Evolutionary conservation across 257 asterid species (phyloP).

Genomic region (Fraxinus anomala): DNA sequence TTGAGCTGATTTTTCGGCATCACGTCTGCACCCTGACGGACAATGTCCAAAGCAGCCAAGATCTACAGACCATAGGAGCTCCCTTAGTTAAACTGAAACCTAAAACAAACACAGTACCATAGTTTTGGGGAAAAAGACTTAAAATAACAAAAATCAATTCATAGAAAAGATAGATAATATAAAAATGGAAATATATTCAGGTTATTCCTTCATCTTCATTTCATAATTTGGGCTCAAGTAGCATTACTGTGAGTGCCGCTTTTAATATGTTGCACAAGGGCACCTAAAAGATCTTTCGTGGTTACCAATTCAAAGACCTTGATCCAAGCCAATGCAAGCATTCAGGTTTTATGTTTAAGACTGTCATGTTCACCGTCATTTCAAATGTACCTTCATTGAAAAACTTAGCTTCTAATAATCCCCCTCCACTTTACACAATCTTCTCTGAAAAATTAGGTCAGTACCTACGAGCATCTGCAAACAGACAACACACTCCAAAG

Average conservation of each 20-base stretch:
- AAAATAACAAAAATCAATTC: neutral
- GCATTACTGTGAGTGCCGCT: neutral
- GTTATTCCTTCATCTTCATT: constrained; percentile 9
- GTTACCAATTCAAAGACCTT: neutral
- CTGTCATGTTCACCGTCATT: neutral
- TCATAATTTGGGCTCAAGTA: constrained; percentile 6
- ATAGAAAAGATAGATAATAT: neutral
- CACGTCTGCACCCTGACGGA: constrained; percentile 97
- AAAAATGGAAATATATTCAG: neutral
- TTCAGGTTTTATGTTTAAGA: neutral
- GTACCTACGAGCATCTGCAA: neutral
- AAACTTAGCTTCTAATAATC: neutral
- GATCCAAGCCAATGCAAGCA: neutral
- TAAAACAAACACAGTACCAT: neutral
- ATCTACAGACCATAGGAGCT: constrained; percentile 53
- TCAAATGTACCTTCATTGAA: neutral
- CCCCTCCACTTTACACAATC: neutral
- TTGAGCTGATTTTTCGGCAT: constrained; percentile 92
- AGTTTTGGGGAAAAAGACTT: neutral
- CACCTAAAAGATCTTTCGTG: neutral
- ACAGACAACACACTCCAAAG: neutral
- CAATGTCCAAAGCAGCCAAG: constrained; percentile 91
- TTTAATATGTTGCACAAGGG: constrained; percentile 1
- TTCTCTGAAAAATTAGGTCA: neutral
- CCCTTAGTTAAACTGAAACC: constrained; percentile 26